A percentile compares a stretch with the other conserved stretches of the same genome.
These are phyloP conservation scores for Trametes pubescens DNA, from an alignment of 1,284 basidiomycete species.

Conservation along the genomic window DNA sequence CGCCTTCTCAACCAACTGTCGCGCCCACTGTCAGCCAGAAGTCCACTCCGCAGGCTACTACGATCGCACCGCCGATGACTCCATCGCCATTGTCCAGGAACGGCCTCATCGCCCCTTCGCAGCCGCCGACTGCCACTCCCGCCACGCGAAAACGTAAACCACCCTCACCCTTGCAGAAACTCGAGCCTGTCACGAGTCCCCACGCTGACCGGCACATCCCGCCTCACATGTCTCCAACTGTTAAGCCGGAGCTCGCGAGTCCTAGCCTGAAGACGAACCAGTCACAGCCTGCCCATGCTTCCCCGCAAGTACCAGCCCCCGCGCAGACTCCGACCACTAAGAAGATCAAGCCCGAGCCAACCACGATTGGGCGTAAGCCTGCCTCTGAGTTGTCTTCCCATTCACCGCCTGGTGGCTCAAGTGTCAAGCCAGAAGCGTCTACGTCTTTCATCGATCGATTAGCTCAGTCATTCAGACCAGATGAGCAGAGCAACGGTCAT, in stretches of 20 bases:
- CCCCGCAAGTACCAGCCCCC: not conserved
- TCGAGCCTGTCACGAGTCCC: not conserved
- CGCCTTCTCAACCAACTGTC: conserved; percentile 6
- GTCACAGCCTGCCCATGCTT: not conserved
- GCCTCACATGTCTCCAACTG: not conserved
- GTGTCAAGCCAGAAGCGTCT: conserved; percentile 7
- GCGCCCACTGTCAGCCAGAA: conserved; percentile 4
- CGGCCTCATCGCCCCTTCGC: not conserved
- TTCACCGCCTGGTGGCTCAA: not conserved
- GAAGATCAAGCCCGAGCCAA: conserved; percentile 16
- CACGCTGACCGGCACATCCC: not conserved
- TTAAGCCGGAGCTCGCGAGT: conserved; percentile 8
- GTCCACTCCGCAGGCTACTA: not conserved
- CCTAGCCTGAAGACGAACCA: not conserved
- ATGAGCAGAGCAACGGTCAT: not conserved
- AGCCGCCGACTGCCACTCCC: not conserved
- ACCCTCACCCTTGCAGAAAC: not conserved
- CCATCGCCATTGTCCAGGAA: not conserved
- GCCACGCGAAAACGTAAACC: not conserved
- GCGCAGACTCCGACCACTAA: conserved; percentile 10
- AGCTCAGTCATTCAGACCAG: not conserved
- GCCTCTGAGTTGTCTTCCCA: not conserved
- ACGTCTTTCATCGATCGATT: not conserved
- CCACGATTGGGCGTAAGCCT: conserved; percentile 8
- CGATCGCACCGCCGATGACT: not conserved